A percentile compares a stretch with the other conserved stretches of the same genome.
phyloP scores from a whole-genome alignment of 163 green algal genomes.

The Scenedesmus sp. region DNA sequence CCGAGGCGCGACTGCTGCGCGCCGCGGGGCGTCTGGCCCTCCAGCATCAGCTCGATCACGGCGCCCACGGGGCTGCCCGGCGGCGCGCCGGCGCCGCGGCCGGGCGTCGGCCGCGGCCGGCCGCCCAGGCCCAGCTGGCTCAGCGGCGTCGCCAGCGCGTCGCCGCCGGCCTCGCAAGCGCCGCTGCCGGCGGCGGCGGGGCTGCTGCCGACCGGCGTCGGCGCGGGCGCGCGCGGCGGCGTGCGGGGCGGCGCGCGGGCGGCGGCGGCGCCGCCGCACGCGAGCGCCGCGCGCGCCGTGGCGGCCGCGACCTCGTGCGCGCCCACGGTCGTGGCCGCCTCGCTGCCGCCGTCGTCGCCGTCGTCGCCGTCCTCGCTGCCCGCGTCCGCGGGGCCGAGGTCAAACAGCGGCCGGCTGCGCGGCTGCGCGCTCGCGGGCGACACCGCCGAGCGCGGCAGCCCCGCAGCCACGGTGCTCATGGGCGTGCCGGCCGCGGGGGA shows the following conservation, averaged over 20 bases:
- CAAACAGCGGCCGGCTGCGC: constrained; percentile 19
- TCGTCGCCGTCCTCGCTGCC: constrained; percentile 20
- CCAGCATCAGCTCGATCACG: no score
- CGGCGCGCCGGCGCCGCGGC: not conserved
- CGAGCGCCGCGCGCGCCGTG: constrained; percentile 17
- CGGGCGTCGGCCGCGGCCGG: not conserved
- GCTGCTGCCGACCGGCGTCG: constrained; percentile 2
- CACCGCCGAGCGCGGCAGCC: not conserved
- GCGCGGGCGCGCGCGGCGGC: not conserved
- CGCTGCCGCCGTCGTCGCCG: not conserved
- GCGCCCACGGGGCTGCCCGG: no score
- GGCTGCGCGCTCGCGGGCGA: constrained; percentile 4
- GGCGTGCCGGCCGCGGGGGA: constrained; percentile 22
- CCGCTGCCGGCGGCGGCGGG: not conserved
- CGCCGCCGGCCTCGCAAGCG: not conserved
- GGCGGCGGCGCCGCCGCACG: not conserved
- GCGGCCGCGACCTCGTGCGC: constrained; percentile 6
- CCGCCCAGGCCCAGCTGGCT: constrained; percentile 32
- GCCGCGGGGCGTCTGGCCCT: not conserved
- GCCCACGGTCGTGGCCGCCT: constrained; percentile 6
- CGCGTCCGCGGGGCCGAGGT: not conserved
- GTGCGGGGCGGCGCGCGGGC: not conserved
- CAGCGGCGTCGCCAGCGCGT: constrained; percentile 31
- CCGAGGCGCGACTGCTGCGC: not conserved
- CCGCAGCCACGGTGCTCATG: constrained; percentile 13